These are phyloP conservation scores for Stachybotrys chlorohalonatus DNA, from an alignment of 2,329 filamentous ascomycete genomes.

Conservation along the genomic window DNA sequence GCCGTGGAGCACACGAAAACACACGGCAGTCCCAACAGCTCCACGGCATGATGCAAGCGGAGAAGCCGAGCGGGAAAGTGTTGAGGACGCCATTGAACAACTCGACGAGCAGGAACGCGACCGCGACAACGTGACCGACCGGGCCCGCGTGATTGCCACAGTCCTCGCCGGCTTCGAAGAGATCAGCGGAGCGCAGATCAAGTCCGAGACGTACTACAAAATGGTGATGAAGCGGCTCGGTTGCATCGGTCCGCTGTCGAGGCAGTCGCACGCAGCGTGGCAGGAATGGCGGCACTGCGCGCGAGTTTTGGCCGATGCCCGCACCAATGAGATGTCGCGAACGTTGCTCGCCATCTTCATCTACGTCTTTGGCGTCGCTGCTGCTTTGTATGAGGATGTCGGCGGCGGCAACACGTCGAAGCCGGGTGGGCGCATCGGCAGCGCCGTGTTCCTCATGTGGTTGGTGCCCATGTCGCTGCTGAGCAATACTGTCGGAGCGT, in stretches of 20 bases:
- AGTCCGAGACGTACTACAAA: background rate
- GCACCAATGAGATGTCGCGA: background rate
- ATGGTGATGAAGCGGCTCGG: background rate
- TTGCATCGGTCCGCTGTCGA: background rate
- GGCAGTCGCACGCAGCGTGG: background rate
- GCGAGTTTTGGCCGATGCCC: background rate
- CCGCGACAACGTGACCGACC: background rate
- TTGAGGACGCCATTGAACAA: background rate
- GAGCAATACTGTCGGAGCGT: background rate
- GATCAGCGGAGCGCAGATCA: background rate
- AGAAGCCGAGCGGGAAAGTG: background rate
- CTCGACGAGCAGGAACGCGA: background rate
- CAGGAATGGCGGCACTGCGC: conserved; percentile 1
- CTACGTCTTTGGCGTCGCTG: background rate
- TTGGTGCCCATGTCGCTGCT: background rate
- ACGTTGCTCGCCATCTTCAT: conserved; percentile 1
- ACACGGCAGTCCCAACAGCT: background rate
- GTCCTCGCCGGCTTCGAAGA: conserved; percentile 1
- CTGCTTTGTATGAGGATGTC: background rate
- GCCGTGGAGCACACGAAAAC: background rate
- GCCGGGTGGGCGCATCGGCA: conserved; percentile 1
- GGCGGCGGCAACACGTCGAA: conserved; percentile 1
- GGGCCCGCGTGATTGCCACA: background rate
- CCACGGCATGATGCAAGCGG: background rate
- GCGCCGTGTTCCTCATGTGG: conserved; percentile 1